phyloP scores from a whole-genome alignment of 1,284 basidiomycete species.

The Ustilago bromivora region DNA sequence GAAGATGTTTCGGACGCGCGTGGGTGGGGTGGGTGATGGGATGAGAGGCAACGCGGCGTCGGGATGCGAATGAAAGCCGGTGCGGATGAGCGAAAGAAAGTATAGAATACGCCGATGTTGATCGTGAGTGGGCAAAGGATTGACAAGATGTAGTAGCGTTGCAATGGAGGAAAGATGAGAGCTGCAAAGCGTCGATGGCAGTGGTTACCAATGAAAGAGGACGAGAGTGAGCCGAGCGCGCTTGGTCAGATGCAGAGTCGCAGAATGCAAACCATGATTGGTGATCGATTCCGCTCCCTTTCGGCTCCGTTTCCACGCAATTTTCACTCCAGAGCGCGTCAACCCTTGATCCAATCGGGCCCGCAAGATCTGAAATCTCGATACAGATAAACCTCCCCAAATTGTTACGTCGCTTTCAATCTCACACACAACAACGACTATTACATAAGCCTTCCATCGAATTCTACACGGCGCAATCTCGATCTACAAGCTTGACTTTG shows the following conservation, averaged over 20 bases:
- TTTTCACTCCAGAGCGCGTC: conserved; percentile 14
- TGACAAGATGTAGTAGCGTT: background rate
- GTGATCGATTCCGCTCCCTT: conserved; percentile 51
- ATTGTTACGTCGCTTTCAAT: conserved; percentile 8
- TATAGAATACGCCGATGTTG: background rate
- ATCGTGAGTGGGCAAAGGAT: background rate
- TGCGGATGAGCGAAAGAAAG: background rate
- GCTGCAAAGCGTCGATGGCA: background rate
- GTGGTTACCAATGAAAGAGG: background rate
- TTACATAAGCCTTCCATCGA: conserved; percentile 52
- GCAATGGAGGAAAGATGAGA: background rate
- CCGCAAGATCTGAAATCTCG: background rate
- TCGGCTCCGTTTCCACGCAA: conserved; percentile 27
- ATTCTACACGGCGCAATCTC: conserved; percentile 28
- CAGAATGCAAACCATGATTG: conserved; percentile 1
- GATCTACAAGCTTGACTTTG: background rate
- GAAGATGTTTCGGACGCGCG: conserved; percentile 9
- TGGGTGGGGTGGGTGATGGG: background rate
- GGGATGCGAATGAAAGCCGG: background rate
- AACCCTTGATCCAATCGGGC: background rate
- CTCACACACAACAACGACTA: background rate
- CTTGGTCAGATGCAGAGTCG: conserved; percentile 9
- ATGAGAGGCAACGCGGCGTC: conserved; percentile 22
- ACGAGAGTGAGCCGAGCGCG: background rate
- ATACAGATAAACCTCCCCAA: background rate